Conservation (phyloP, 805 yeast genomes). For the Yarrowia alimentaria region DNA sequence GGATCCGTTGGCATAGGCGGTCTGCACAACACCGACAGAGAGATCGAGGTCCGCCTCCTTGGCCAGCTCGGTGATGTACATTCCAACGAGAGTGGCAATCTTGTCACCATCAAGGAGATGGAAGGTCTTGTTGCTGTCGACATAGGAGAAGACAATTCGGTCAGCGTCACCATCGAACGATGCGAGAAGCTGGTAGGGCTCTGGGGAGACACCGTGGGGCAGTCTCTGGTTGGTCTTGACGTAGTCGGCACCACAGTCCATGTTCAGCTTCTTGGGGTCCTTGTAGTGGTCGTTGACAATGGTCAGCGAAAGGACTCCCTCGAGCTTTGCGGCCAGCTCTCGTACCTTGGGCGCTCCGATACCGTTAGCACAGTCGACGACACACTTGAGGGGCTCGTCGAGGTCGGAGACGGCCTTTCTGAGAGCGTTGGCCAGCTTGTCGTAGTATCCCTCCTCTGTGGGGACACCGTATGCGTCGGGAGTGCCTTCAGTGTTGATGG, state of each 20-base stretch:
- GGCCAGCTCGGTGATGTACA: constrained; percentile 53
- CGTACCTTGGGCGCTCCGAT: constrained; percentile 80
- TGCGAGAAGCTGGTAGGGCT: constrained; percentile 56
- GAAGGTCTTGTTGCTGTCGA: constrained; percentile 39
- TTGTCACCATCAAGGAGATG: constrained; percentile 82
- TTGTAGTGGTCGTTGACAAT: constrained; percentile 54
- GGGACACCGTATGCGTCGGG: constrained; percentile 55
- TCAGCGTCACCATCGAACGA: constrained; percentile 98
- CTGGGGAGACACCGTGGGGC: constrained; percentile 59
- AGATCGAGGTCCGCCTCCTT: constrained; percentile 45
- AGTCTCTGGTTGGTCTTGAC: constrained; percentile 84
- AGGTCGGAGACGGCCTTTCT: constrained; percentile 43
- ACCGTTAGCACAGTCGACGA: constrained; percentile 95
- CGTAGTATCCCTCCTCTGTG: constrained; percentile 66
- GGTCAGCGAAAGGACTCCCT: constrained; percentile 44
- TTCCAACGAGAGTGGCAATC: constrained; percentile 80
- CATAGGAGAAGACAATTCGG: constrained; percentile 72
- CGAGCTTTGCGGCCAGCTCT: constrained; percentile 47
- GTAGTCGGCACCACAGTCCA: constrained; percentile 89
- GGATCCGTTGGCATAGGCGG: constrained; percentile 96
- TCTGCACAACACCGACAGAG: constrained; percentile 82
- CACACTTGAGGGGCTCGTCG: constrained; percentile 46
- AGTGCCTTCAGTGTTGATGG: constrained; percentile 56
- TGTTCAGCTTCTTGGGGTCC: constrained; percentile 62
- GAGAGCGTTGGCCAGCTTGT: constrained; percentile 58